Base-by-base conservation (phyloP, 2,329 filamentous ascomycete genomes). In the Fusarium succisae region DNA sequence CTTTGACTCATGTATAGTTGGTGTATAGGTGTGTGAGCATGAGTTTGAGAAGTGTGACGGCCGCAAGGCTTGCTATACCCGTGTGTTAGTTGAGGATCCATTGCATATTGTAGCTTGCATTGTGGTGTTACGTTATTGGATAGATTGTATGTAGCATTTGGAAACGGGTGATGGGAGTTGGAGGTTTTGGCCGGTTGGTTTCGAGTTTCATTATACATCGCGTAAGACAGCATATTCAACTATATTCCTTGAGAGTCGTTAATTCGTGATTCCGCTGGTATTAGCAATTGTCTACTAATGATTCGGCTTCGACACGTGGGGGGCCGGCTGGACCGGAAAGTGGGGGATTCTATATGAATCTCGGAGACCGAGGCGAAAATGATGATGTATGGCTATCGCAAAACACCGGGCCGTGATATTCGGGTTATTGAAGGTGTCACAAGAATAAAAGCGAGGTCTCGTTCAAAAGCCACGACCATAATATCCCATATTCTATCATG, bases 131-230 rank as follows among this genome's bases (percentile, higher is more conserved):
- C 71, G 67, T 70, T 57, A 38, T 56, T 74, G 56, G 60, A 73
- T 77, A 77, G 76, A 78, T 74, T 74, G 68, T 75, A 72, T 60
- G 60, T 64, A 69, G 76, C 76, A 70, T 77, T 60, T 65, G 58
- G 44, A 54, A 59, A 32, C 28, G 43, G 45, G 43, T 66, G 64
- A 66, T n/a, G 72, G 68, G 70, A 74, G 59, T 75, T 66, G 48
- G 28, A 68, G 45, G 62, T 57, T 58, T 59, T 30, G 51, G 37
- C 58, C 63, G 67, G 38, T 65, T 50, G 56, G 30, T 57, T 57
- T 73, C 48, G 45, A 63, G 45, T 48, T 63, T 53, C n/a, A 47
- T 47, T 59, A 68, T 28, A 22, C 32, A 53, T 37, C n/a, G 50
- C 14, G 50, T 26, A 53, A 66, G 24, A 57, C 44, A 48, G 37